Evolutionary conservation across 768 basidiomycete species (phyloP), one percentile per base, ranked within the genome.

Genomic region (Psilocybe cubensis): DNA sequence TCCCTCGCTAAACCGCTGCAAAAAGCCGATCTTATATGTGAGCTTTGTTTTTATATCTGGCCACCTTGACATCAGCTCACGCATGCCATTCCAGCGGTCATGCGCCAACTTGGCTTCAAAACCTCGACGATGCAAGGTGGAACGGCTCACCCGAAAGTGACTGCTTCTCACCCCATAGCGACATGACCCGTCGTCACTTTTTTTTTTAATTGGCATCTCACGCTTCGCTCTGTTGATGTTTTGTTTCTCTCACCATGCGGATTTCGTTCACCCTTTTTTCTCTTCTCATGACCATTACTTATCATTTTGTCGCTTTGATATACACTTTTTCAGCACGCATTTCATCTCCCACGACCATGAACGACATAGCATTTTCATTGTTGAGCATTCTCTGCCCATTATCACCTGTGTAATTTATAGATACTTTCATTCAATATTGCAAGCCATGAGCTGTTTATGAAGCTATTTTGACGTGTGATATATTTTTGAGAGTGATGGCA

Each of bases 71-170:
- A 45, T 25, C 29, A 23, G 41, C 40, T 23, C 42, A 59, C 25
- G 57, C 59, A 12, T 51, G 25, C 44, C 28, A 44, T 25, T 59
- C 52, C 38, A 75, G 82, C 79, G 52, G 84, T 83, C 54, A 88
- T 97, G 84, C 88, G 89, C 38, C 87, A 91, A 67, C 81, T 97
- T 56, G 95, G 95, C 24, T 96, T 97, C 82, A 94, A 87, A 81
- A 92, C 91, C 21, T 85, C 90, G 17, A 85, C 89, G 14, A 79
- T 85, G 61, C 88, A 82, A 63, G 86, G 81, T 33, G 76, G 80
- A 54, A 72, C 79, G 46, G 74, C 76, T 40, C 69, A 80, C 47
- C 76, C 79, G 33, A 86, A 85, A 75, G 74, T 86, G 56, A 80
- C 83, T 57, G 71, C 85, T 25, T 68, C 83, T 33, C 67, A 74